Conservation (phyloP, 2,329 filamentous ascomycete species). For the Dendryphion nanum region DNA sequence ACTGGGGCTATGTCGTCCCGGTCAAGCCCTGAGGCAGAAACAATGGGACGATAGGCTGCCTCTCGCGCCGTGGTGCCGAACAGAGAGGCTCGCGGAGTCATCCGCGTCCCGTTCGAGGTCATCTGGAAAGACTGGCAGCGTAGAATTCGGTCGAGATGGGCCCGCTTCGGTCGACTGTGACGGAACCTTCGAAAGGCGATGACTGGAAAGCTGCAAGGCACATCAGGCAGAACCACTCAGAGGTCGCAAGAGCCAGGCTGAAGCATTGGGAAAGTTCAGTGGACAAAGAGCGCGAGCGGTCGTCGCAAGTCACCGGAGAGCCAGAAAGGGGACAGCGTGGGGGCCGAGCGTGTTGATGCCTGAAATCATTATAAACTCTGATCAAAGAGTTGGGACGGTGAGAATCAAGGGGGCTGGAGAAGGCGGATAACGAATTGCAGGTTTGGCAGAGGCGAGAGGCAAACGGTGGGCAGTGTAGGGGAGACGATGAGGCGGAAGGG, state of each 20-base stretch:
- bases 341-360: slow-evolving; percentile 20
- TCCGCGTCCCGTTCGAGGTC: slow-evolving; percentile 8
- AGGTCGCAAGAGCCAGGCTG: slow-evolving; percentile 18
- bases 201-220: slow-evolving; percentile 30
- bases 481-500: background rate
- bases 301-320: slow-evolving; percentile 21
- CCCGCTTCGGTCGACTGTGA: slow-evolving; percentile 10
- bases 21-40: slow-evolving; percentile 22
- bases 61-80: slow-evolving; percentile 6
- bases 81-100: slow-evolving; percentile 23
- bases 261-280: slow-evolving; percentile 12
- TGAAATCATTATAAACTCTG: too few species aligned
- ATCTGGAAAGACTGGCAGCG: slow-evolving; percentile 11
- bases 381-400: slow-evolving; percentile 3
- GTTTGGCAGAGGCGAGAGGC: background rate
- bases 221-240: slow-evolving; percentile 21
- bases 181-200: slow-evolving; percentile 10
- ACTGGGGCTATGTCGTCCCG: slow-evolving; percentile 31
- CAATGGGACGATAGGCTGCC: slow-evolving; percentile 22
- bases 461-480: background rate
- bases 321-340: slow-evolving; percentile 21
- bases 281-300: slow-evolving; percentile 11
- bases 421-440: background rate
- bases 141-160: slow-evolving; percentile 13
- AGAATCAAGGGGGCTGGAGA: slow-evolving; percentile 4